These are phyloP conservation scores for Aspergillus kassunensis DNA, from an alignment of 495 filamentous ascomycete species.

Conservation along the genomic window DNA sequence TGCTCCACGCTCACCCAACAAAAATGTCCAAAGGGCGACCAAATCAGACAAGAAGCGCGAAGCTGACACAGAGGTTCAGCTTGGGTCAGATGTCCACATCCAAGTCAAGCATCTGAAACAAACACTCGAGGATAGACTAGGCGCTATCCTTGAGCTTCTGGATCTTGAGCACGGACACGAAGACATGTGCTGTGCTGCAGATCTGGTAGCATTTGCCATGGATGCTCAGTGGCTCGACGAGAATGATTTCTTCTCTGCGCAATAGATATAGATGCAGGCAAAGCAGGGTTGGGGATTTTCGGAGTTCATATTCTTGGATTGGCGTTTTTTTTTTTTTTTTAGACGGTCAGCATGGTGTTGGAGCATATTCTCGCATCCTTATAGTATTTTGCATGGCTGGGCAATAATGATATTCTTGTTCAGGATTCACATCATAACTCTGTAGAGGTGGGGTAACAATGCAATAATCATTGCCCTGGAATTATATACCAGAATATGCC, in stretches of 20 bases:
- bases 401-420: no score
- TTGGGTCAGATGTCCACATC: conserved; percentile 11
- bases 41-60: conserved; percentile 15
- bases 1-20: conserved; percentile 35
- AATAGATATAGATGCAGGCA: conserved; percentile 1
- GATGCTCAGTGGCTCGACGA: conserved; percentile 43
- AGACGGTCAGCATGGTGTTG: not conserved
- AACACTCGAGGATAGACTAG: conserved; percentile 32
- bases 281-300: no score
- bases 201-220: conserved; percentile 46
- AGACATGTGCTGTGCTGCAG: conserved; percentile 49
- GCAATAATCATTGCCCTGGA: no score
- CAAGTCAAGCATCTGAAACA: conserved; percentile 25
- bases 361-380: not conserved
- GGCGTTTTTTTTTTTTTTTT: not conserved
- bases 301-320: no score
- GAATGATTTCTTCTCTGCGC: conserved; percentile 35
- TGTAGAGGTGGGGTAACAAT: no score
- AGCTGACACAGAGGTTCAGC: not conserved
- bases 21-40: conserved; percentile 12
- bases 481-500: no score
- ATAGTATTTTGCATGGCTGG: not conserved
- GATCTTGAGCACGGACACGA: conserved; percentile 40
- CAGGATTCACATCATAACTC: no score
- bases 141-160: conserved; percentile 31